Conservation (phyloP, 2,329 filamentous ascomycete genomes). For the Trichoderma arundinaceum region DNA sequence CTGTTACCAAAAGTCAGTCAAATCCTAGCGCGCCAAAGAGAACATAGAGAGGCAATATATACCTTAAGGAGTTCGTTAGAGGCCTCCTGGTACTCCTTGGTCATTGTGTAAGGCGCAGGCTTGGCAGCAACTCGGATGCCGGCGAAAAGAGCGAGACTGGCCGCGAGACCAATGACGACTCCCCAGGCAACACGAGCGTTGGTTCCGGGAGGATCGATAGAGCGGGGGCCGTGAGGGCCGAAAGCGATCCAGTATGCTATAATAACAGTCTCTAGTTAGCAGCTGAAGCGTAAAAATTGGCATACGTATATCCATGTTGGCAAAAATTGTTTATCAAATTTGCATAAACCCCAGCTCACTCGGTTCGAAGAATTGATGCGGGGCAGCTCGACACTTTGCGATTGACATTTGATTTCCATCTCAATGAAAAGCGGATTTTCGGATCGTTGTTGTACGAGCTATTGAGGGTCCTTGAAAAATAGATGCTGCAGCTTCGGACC, state of each 20-base stretch:
- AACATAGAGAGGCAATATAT: background rate
- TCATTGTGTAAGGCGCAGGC: slow-evolving; percentile 83
- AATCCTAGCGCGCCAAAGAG: background rate
- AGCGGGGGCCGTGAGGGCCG: slow-evolving; percentile 91
- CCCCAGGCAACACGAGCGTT: slow-evolving; percentile 77
- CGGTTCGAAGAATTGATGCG: background rate
- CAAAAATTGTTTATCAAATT: background rate
- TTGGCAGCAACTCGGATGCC: slow-evolving; percentile 73
- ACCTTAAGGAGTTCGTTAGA: slow-evolving; percentile 94
- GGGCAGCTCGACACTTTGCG: background rate
- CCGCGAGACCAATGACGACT: slow-evolving; percentile 69
- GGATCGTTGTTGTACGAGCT: background rate
- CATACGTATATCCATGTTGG: slow-evolving; percentile 12
- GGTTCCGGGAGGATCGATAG: slow-evolving; percentile 82
- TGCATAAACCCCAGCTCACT: slow-evolving; percentile 1
- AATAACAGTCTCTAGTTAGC: slow-evolving; percentile 49
- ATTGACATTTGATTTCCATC: background rate
- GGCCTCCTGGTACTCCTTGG: slow-evolving; percentile 94
- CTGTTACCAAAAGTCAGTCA: slow-evolving; percentile 53
- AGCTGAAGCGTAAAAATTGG: slow-evolving; percentile 25
- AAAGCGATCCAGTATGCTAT: slow-evolving; percentile 99
- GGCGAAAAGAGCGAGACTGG: slow-evolving; percentile 74
- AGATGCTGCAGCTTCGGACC: slow-evolving; percentile 1
- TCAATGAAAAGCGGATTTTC: background rate
- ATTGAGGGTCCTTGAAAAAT: background rate